These are phyloP conservation scores for Didymella exigua DNA, from an alignment of 2,329 filamentous ascomycete genomes.

Conservation along the genomic window DNA sequence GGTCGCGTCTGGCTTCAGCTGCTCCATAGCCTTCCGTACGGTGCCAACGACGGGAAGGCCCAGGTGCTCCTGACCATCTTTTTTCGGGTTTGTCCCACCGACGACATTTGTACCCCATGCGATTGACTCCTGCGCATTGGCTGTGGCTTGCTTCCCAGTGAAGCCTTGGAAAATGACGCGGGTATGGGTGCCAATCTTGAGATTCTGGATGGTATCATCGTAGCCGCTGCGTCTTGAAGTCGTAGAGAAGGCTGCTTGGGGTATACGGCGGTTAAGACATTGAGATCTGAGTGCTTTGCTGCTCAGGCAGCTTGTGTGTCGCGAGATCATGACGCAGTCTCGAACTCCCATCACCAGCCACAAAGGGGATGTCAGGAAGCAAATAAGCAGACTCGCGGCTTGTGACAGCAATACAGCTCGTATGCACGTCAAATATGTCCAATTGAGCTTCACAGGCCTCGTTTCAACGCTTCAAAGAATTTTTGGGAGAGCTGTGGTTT, in stretches of 20 bases:
- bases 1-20: slow-evolving; percentile 75
- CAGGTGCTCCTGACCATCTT: slow-evolving; percentile 62
- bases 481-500: slow-evolving; percentile 12
- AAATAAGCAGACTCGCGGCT: not conserved
- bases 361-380: not conserved
- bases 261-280: slow-evolving; percentile 4
- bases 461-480: not conserved
- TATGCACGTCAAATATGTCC: not conserved
- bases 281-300: slow-evolving; percentile 7
- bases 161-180: slow-evolving; percentile 74
- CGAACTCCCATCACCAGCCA: not conserved
- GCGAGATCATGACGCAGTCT: slow-evolving; percentile 12
- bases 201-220: slow-evolving; percentile 67
- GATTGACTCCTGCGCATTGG: slow-evolving; percentile 76
- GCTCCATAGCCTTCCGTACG: slow-evolving; percentile 70
- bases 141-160: slow-evolving; percentile 71
- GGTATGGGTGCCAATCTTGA: slow-evolving; percentile 70
- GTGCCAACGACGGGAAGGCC: slow-evolving; percentile 73
- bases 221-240: slow-evolving; percentile 52
- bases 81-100: slow-evolving; percentile 71
- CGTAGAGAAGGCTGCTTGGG: slow-evolving; percentile 35
- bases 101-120: slow-evolving; percentile 81
- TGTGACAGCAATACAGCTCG: slow-evolving; percentile 1
- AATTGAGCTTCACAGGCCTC: slow-evolving; percentile 5
- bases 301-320: slow-evolving; percentile 19